Evolutionary conservation across 1,139 yeast species (phyloP), one percentile per base, ranked within the genome.

Genomic region (Yamadazyma oceani): DNA sequence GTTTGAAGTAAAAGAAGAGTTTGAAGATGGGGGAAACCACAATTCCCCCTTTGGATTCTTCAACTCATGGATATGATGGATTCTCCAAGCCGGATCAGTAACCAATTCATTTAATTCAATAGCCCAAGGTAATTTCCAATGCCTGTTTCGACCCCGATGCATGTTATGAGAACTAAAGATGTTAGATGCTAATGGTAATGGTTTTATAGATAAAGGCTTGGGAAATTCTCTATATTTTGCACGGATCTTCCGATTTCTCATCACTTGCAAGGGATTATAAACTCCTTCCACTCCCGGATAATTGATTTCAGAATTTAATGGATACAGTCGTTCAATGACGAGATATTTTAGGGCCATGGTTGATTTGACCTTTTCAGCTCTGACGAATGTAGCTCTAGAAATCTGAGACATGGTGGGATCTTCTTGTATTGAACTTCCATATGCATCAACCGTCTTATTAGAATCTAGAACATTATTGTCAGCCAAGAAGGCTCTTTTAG

Each of bases 201-300:
- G 56, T 39, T 64, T 62, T 17, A 61, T 50, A 2, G 63, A 44
- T 9, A 69, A 45, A 1, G 62, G 62, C 34, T 60, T 60, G 12
- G 70, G 69, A 37, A 55, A 57, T 35, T 73, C 77, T 30, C 62
- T 62, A 48, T 73, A 64, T 47, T 72, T 75, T 45, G 72, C 70
- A 46, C 73, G 57, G 9, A 82, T 55, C 41, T 70, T 68, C 39
- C 96, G 66, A 57, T 88, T 85, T 43, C 97, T 64, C 26, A 88
- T 77, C 14, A 82, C 74, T 55, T 86, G 96, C 32, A 88, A 63
- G 1, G 96, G 96, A 54, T 88, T 88, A 60, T 83, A 88, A 2
- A 77, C 75, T 1, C 84, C 86, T 43, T 82, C 88, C 2, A 83
- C 75, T 0, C 77, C 70, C 0, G 69, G 69, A 41, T 69, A 72